Evolutionary conservation across 2,329 filamentous ascomycete species (phyloP).

Genomic region (Herpotrichia juniperi): DNA sequence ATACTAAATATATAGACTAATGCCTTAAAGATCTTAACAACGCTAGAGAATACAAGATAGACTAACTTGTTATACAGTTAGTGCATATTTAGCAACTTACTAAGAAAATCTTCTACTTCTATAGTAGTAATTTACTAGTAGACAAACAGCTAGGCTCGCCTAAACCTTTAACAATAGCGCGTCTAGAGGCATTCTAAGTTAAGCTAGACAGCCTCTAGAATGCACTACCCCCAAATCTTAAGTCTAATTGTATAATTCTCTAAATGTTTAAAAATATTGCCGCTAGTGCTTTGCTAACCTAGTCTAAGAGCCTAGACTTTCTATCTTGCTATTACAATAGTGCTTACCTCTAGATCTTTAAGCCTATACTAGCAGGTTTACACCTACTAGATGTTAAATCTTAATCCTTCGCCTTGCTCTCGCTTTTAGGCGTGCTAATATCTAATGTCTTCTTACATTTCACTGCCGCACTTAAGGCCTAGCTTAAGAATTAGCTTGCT

Average conservation of each 20-base stretch:
- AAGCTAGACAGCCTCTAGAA: constrained; percentile 12
- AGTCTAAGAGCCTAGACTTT: constrained; percentile 13
- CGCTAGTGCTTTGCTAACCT: constrained; percentile 10
- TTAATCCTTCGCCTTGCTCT: constrained; percentile 13
- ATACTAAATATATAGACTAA: constrained; percentile 12
- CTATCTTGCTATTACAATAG: constrained; percentile 14
- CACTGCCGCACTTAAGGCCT: constrained; percentile 12
- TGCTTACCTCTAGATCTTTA: constrained; percentile 12
- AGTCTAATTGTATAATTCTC: constrained; percentile 12
- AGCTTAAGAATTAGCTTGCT: constrained; percentile 10
- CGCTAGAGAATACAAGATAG: constrained; percentile 12
- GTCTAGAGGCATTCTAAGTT: constrained; percentile 11
- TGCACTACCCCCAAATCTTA: constrained; percentile 11
- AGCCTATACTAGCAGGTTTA: constrained; percentile 13
- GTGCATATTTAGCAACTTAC: constrained; percentile 7
- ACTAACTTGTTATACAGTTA: constrained; percentile 10
- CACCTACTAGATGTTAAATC: constrained; percentile 13
- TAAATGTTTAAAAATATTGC: constrained; percentile 11
- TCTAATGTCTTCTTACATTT: constrained; percentile 11
- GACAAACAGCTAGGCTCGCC: constrained; percentile 9
- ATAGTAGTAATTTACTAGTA: constrained; percentile 11
- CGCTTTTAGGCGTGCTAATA: constrained; percentile 11
- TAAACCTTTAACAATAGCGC: constrained; percentile 6
- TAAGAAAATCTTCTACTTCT: constrained; percentile 11
- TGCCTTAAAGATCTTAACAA: constrained; percentile 13